phyloP scores from a whole-genome alignment of 2,329 filamentous ascomycete genomes.

The Alternaria infectoria region DNA sequence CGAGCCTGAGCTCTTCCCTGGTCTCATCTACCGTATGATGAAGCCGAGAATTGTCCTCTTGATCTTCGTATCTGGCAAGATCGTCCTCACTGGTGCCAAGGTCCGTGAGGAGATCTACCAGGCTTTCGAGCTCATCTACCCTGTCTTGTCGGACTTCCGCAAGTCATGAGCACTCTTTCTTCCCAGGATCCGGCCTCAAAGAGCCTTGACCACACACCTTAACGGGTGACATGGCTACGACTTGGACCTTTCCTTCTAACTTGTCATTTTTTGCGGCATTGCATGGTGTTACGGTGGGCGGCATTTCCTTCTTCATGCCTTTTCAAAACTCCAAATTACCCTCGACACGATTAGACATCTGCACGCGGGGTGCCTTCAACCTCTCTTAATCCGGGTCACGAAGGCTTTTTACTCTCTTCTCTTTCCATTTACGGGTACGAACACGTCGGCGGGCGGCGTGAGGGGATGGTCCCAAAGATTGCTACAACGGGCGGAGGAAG shows the following conservation, averaged over 20 bases:
- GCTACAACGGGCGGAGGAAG: slow-evolving; percentile 17
- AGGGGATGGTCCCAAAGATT: slow-evolving; percentile 32
- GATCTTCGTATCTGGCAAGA: slow-evolving; percentile 98
- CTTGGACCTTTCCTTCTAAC: slow-evolving; percentile 22
- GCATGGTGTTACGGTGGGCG: slow-evolving; percentile 46
- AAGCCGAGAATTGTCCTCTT: slow-evolving; percentile 98
- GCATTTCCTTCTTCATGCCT: slow-evolving; percentile 24
- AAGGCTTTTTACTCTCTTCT: slow-evolving; percentile 30
- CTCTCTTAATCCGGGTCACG: slow-evolving; percentile 38
- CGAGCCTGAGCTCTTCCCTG: slow-evolving; percentile 97
- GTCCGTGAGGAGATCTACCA: slow-evolving; percentile 88
- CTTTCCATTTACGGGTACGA: slow-evolving; percentile 33
- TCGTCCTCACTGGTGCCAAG: slow-evolving; percentile 96
- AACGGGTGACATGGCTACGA: slow-evolving; percentile 8
- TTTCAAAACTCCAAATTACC: slow-evolving; percentile 38
- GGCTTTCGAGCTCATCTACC: slow-evolving; percentile 48
- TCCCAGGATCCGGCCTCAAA: slow-evolving; percentile 1
- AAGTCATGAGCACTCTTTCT: slow-evolving; percentile 58
- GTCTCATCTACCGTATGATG: slow-evolving; percentile 99
- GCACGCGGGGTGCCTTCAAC: slow-evolving; percentile 33
- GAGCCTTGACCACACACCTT: slow-evolving; percentile 10
- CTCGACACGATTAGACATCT: slow-evolving; percentile 41
- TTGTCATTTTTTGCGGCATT: slow-evolving; percentile 46
- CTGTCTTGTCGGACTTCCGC: slow-evolving; percentile 61
- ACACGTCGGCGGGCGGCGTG: slow-evolving; percentile 24